Evolutionary conservation across 202 grass and related monocot genomes (phyloP).

Genomic region (Eragrostis tef): DNA sequence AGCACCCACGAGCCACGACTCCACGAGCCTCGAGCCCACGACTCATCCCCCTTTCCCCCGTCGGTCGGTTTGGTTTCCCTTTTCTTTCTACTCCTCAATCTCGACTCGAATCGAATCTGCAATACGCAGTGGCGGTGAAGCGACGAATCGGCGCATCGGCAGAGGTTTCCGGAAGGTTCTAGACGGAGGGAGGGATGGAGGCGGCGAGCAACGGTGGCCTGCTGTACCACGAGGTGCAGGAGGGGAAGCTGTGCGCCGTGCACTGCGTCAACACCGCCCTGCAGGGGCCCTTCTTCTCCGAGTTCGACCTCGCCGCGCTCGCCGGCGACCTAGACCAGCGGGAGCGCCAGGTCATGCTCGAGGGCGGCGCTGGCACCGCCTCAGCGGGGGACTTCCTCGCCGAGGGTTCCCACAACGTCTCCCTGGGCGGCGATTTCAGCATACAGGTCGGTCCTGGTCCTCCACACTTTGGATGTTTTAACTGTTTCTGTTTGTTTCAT

Average conservation of each 20-base stretch:
- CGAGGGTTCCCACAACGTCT: slow-evolving; percentile 88
- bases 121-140: neutral
- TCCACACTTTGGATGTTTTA: neutral
- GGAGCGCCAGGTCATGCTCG: slow-evolving; percentile 85
- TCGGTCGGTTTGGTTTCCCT: neutral
- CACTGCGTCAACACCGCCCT: slow-evolving; percentile 97
- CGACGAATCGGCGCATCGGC: neutral
- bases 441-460: slow-evolving; percentile 65
- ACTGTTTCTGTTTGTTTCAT: neutral
- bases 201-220: slow-evolving; percentile 87
- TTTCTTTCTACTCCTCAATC: neutral
- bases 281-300: slow-evolving; percentile 99
- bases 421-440: slow-evolving; percentile 96
- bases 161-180: neutral
- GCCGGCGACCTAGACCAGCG: slow-evolving; percentile 84
- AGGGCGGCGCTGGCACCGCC: slow-evolving; percentile 49
- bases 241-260: slow-evolving; percentile 95
- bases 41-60: slow-evolving; percentile 39
- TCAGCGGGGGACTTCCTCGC: slow-evolving; percentile 65
- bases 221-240: slow-evolving; percentile 98
- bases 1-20: slow-evolving; percentile 4
- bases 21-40: neutral
- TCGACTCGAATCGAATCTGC: slow-evolving; percentile 45
- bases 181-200: slow-evolving; percentile 44
- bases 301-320: slow-evolving; percentile 94